Evolutionary conservation across 352 stramenopile species (phyloP).

Genomic region (Phytophthora lateralis): DNA sequence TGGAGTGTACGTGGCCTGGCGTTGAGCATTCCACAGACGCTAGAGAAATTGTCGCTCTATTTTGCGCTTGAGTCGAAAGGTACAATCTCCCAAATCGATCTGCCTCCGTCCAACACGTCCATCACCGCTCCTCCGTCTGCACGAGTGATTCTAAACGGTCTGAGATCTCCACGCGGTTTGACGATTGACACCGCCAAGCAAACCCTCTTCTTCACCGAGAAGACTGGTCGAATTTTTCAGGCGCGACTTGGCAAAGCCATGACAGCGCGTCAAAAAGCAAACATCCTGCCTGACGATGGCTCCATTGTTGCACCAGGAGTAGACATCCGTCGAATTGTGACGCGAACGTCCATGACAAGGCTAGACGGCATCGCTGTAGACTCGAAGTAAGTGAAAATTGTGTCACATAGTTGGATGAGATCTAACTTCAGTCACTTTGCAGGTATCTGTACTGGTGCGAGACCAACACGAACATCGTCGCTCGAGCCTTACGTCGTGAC

Average conservation of each 20-base stretch:
- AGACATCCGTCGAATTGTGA: constrained; percentile 40
- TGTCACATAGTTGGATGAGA: background rate
- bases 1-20: constrained; percentile 66
- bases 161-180: constrained; percentile 62
- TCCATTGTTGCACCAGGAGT: constrained; percentile 19
- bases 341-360: constrained; percentile 47
- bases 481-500: constrained; percentile 44
- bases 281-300: constrained; percentile 12
- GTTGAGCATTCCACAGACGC: constrained; percentile 4
- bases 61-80: constrained; percentile 70
- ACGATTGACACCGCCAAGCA: constrained; percentile 37
- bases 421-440: background rate
- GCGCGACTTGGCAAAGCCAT: constrained; percentile 10
- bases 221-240: constrained; percentile 64
- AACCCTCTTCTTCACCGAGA: constrained; percentile 74
- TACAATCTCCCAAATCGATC: constrained; percentile 37
- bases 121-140: constrained; percentile 11
- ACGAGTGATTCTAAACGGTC: constrained; percentile 38
- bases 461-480: constrained; percentile 65
- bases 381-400: constrained; percentile 31
- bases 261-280: constrained; percentile 7
- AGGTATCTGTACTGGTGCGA: constrained; percentile 79
- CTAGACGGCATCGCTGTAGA: constrained; percentile 72
- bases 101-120: background rate
- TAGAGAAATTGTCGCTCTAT: constrained; percentile 37